Evolutionary conservation across 176 grass and related monocot genomes (phyloP).

Genomic region (Oryza meyeriana): DNA sequence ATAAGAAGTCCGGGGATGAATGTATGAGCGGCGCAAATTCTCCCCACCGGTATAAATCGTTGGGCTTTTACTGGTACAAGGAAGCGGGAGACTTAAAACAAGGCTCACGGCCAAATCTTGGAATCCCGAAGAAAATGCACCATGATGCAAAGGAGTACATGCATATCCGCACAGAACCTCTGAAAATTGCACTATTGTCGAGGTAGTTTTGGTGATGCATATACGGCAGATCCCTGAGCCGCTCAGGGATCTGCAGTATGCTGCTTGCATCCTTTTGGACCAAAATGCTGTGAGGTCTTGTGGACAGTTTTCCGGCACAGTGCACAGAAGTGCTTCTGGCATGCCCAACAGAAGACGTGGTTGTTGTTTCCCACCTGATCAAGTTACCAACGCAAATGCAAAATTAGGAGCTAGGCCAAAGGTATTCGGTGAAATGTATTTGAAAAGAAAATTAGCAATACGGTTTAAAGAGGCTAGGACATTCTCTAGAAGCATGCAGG

Average conservation of each 20-base stretch:
- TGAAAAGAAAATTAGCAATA: not conserved
- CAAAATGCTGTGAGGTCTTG: conserved; percentile 58
- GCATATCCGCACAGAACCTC: not conserved
- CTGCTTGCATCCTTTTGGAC: conserved; percentile 76
- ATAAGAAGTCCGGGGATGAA: not conserved
- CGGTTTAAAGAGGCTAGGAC: not conserved
- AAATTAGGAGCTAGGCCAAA: not conserved
- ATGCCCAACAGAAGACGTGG: conserved; percentile 73
- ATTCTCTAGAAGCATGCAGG: not conserved
- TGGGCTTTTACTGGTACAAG: not conserved
- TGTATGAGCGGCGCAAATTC: not conserved
- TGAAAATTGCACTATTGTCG: not conserved
- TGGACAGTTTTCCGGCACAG: conserved; percentile 56
- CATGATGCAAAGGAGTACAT: not conserved
- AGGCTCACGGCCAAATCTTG: not conserved
- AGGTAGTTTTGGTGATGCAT: not conserved
- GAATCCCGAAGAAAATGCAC: not conserved
- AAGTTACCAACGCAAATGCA: conserved; percentile 28
- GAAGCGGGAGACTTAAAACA: not conserved
- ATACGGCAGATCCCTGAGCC: not conserved
- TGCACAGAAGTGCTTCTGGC: conserved; percentile 72
- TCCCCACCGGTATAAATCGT: not conserved
- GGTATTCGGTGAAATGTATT: not conserved
- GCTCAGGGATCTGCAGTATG: conserved; percentile 59
- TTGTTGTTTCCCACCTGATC: conserved; percentile 74